Evolutionary conservation across 225 moss, liverwort and hornwort genomes (phyloP).

Genomic region (Physcomitrellopsis africana): DNA sequence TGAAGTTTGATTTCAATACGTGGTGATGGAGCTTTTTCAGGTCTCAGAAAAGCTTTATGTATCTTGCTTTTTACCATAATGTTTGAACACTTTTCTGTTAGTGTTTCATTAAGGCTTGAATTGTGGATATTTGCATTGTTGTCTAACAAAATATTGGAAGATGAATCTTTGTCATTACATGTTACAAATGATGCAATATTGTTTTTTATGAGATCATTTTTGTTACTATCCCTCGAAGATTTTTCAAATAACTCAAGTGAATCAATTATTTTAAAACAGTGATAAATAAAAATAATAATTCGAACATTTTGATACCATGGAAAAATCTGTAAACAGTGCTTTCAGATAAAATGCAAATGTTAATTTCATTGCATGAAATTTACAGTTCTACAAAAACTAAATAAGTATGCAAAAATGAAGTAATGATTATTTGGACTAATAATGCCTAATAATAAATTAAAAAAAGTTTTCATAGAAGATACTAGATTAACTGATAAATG

Average conservation of each 20-base stretch:
- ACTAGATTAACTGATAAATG: no score
- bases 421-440: no score
- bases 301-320: neutral
- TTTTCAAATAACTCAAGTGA: neutral
- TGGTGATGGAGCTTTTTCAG: slow-evolving; percentile 4
- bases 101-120: neutral
- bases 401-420: no score
- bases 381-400: no score
- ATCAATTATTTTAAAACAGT: neutral
- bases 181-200: neutral
- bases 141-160: no score
- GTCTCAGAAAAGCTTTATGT: neutral
- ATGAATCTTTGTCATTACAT: neutral
- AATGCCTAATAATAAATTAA: no score
- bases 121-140: neutral
- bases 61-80: neutral
- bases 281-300: accelerated
- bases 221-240: neutral
- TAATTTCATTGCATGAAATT: no score
- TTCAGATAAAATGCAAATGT: neutral
- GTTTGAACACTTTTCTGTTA: neutral
- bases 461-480: no score
- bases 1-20: slow-evolving; percentile 9
- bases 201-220: neutral
- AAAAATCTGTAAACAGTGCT: slow-evolving; percentile 12